Percentiles rank a stretch among this genome's conserved stretches.
These are phyloP conservation scores for Elaeagnus macrophylla DNA, from an alignment of 306 rosid species.

Conservation along the genomic window DNA sequence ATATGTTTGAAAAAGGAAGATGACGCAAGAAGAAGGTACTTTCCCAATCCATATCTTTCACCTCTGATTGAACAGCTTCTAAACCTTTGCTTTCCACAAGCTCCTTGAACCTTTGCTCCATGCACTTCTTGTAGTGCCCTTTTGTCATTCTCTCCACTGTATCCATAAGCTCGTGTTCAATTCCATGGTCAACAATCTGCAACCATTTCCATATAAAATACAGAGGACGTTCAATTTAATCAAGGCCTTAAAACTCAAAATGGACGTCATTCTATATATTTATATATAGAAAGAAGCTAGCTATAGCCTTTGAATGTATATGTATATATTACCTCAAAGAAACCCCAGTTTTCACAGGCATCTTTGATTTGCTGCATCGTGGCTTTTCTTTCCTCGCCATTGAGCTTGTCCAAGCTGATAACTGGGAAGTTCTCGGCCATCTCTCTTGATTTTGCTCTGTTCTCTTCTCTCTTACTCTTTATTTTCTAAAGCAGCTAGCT, in stretches of 20 bases:
- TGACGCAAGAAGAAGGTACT: slow-evolving; percentile 65
- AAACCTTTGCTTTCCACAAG: slow-evolving; percentile 45
- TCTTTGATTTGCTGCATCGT: slow-evolving; percentile 65
- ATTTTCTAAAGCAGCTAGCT: background rate
- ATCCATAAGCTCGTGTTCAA: slow-evolving; percentile 62
- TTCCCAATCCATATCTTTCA: slow-evolving; percentile 83
- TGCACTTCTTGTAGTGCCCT: slow-evolving; percentile 58
- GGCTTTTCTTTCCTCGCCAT: slow-evolving; percentile 50
- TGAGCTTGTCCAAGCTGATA: slow-evolving; percentile 56
- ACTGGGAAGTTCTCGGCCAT: slow-evolving; percentile 78
- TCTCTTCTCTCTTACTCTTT: slow-evolving; percentile 3
- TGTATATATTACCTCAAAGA: slow-evolving; percentile 60
- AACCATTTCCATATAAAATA: slow-evolving; percentile 1
- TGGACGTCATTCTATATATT: background rate
- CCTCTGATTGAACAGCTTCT: slow-evolving; percentile 50
- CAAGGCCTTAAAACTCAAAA: background rate
- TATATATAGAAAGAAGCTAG: background rate
- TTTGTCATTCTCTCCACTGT: slow-evolving; percentile 64
- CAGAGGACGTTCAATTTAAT: too few relatives aligned
- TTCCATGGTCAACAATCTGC: slow-evolving; percentile 62
- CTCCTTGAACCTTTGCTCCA: slow-evolving; percentile 71
- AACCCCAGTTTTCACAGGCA: slow-evolving; percentile 96
- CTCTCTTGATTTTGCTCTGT: background rate
- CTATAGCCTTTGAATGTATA: background rate
- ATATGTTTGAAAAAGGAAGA: slow-evolving; percentile 66